phyloP scores from a whole-genome alignment of 306 rosid species.

The Gastrolobium bilobum region DNA sequence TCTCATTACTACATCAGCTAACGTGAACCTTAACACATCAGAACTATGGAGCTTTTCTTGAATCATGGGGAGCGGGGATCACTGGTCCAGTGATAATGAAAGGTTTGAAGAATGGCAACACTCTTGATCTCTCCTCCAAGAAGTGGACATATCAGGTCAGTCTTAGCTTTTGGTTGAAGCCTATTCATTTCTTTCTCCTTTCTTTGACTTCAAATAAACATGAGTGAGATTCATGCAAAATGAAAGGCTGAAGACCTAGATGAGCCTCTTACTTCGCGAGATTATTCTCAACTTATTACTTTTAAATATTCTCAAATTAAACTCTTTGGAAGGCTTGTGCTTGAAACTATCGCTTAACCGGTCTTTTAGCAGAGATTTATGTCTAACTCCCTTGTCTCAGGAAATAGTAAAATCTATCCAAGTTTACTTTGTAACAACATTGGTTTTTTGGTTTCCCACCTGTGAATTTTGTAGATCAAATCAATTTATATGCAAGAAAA shows the following conservation, averaged over 20 bases:
- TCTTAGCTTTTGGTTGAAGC: slow-evolving; percentile 42
- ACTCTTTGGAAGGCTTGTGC: slow-evolving; percentile 7
- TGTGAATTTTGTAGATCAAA: neutral
- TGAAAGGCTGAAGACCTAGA: neutral
- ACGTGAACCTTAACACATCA: slow-evolving; percentile 49
- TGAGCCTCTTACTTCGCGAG: neutral
- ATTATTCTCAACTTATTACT: neutral
- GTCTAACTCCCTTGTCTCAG: neutral
- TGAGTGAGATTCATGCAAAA: slow-evolving; percentile 20
- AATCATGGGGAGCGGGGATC: slow-evolving; percentile 80
- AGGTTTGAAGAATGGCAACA: slow-evolving; percentile 63
- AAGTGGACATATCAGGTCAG: slow-evolving; percentile 91
- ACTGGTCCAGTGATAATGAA: slow-evolving; percentile 90
- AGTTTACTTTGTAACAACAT: neutral
- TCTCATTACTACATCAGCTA: slow-evolving; percentile 6
- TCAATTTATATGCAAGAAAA: neutral
- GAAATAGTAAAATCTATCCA: neutral
- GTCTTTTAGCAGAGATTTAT: neutral
- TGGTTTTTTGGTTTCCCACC: neutral
- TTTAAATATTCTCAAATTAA: neutral
- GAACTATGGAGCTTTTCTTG: slow-evolving; percentile 91
- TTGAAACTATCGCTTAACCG: slow-evolving; percentile 5
- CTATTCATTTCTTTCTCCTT: slow-evolving; percentile 31
- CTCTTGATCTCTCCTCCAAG: slow-evolving; percentile 83
- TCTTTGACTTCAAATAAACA: neutral